Base-by-base conservation (phyloP, 768 basidiomycete genomes). In the Butyriboletus loyo region DNA sequence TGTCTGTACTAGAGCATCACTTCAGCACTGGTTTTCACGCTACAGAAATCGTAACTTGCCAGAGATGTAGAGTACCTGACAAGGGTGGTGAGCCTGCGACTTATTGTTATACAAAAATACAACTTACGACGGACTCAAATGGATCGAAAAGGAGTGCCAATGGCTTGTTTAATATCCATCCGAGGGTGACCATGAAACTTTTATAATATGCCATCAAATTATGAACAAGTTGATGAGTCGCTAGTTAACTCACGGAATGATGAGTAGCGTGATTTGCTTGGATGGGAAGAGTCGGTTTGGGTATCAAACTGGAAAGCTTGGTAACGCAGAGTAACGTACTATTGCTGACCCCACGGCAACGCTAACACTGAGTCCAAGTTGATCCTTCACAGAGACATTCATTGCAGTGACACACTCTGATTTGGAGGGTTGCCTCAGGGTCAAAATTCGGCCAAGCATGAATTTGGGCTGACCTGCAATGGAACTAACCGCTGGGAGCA, bases 351-450 rank as follows among this genome's bases (percentile, higher is more conserved):
- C 87, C 36, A 92, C 86, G 17, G 92, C 88, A 19, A 94, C 88
- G 40, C 88, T 87, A 53, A 94, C 80, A 52, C 88, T 89, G 17
- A 95, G 78, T 47, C 87, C 85, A 37, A 95, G 75, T 65, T 91
- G 89, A 62, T 86, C 84, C 69, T 87, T 85, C 45, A 90, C 86
- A 0, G 93, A 92, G n/a, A 91, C 89, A 34, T 86, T 91, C 55
- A 97, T 80, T 11, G 92, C 92, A 7, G 89, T 95, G 50, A 93
- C 82, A 58, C 91, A 92, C 71, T 97, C 94, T 82, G 30, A 24
- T 60, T 46, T 34, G 32, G 1, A 31, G 25, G 28, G 21, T 34
- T 27, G 14, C 6, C 34, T n/a, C 24, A 51, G 7, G 5, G 14
- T 42, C 13, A 7, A 28, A 37, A 40, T 39, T 21, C 28, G 9